Evolutionary conservation across 768 basidiomycete genomes (phyloP), one percentile per base, ranked within the genome.

Genomic region (Leccinum aurantiacum): DNA sequence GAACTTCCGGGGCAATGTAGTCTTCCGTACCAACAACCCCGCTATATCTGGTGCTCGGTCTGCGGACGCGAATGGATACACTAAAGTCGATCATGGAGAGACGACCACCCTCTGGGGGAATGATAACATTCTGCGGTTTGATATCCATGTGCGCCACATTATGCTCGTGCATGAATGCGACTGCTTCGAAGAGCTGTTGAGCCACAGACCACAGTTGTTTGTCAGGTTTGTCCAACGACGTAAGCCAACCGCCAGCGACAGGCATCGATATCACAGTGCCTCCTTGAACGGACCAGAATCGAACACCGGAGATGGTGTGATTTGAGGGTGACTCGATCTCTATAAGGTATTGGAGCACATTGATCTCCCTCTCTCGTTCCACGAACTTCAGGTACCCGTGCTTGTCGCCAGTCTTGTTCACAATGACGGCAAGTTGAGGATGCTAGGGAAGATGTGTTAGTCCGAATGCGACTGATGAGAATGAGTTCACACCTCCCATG

Each of bases 81-180:
- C 51, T 58, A 13, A 52, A 58, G 2, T 53, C 50, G 37, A 58
- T 58, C 14, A 58, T 44, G 5, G 57, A 41, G 0, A 58, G 38
- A 38, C 38, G 50, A 6, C 57, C 57, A 1, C 50, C 51, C n/a
- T 33, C 50, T 2, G 38, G 27, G 14, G 49, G 54, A 2, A 57
- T 51, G 49, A 60, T 24, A 4, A 57, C 14, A 13, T 60, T 60
- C 2, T 15, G 22, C 0, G 49, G 55, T 3, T 69, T 68, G 15
- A 68, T 29, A 17, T 69, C 67, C 44, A 63, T 53, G 54, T 68
- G 62, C 0, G 58, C 67, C 1, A 68, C 47, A 1, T 37, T 19
- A 27, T 70, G 53, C n/a, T 60, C 25, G 31, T 67, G 67, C 67
- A 57, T 60, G 56, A 60, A 60, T 3, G 29, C 24, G 7, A 60